phyloP scores from a whole-genome alignment of 106 monocot species.

The Dendrobium chrysotoxum region DNA sequence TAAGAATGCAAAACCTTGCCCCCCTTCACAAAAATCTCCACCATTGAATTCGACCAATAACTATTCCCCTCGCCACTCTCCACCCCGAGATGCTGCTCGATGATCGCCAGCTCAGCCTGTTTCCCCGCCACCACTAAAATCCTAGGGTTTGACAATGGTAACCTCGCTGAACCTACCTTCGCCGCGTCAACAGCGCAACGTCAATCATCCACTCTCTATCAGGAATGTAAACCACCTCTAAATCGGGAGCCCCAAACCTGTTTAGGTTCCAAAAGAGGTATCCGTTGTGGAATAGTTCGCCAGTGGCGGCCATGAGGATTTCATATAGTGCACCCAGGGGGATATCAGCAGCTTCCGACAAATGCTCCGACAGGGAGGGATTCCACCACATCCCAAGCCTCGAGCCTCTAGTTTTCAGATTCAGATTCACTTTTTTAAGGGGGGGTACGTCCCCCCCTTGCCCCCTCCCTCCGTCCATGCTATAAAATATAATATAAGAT shows the following conservation, averaged over 20 bases:
- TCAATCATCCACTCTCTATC: conserved; percentile 31
- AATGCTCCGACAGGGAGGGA: conserved; percentile 45
- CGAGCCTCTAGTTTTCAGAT: no score
- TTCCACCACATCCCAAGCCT: no score
- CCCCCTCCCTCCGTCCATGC: no score
- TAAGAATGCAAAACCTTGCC: conserved; percentile 70
- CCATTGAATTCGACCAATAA: conserved; percentile 82
- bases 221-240: conserved; percentile 61
- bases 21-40: conserved; percentile 68
- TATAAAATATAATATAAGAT: no score
- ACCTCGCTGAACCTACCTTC: conserved; percentile 19
- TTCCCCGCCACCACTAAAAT: conserved; percentile 77
- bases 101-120: conserved; percentile 58
- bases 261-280: conserved; percentile 84
- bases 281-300: conserved; percentile 22
- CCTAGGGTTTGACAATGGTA: conserved; percentile 81
- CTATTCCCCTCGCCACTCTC: conserved; percentile 26
- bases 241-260: conserved; percentile 61
- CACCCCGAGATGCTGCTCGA: conserved; percentile 74
- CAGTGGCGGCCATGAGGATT: conserved; percentile 21
- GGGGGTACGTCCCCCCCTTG: no score
- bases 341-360: conserved; percentile 37
- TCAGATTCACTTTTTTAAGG: no score
- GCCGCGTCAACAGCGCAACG: conserved; percentile 21
- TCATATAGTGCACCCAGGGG: conserved; percentile 24